Evolutionary conservation across 2,329 filamentous ascomycete genomes (phyloP), one percentile per base, ranked within the genome.

Genomic region (Drechslerella stenobrocha): DNA sequence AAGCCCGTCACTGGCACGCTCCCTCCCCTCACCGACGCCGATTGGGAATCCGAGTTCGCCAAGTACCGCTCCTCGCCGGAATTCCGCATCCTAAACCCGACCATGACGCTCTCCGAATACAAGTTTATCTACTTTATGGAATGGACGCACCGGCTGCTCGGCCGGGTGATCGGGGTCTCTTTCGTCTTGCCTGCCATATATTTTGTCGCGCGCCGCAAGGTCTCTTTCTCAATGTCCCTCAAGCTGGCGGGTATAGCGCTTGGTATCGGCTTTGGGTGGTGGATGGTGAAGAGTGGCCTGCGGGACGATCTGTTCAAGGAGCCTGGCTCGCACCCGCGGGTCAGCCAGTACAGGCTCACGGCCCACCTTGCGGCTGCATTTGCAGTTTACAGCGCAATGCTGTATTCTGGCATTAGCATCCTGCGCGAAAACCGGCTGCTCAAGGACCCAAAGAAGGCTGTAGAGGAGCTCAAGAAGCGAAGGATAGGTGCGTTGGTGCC

Each of bases 101-200:
- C 89, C 76, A 98, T 98, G 93, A 87, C 83, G 28, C 81, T 98
- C 59, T 83, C 86, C 63, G 93, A 98, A 76, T 98, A 97, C 80
- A 96, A 97, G 78, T 87, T 93, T 76, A 98, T 98, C 72, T 98
- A 97, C 82, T 98, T 88, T 77, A 97, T 97, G 93, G 93, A 98
- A 80, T 98, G 93, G 93, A 85, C 87, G 42, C 93, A 98, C 77
- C 85, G 93, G 26, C 82, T 96, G 57, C 97, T 93, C 91, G 93
- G 93, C 45, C 87, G 93, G 71, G 81, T 95, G 73, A 89, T 98
- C 61, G 93, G 93, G 64, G 77, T 97, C 70, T 87, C 89, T 51
- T 96, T 97, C 77, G 85, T 96, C 47, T 75, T 96, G 1, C 93
- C 93, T 1, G 89, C 92, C 5, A 77, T 87, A 58, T 97, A 96